Percentiles rank a stretch among this genome's conserved stretches.
Evolutionary conservation across 2,329 filamentous ascomycete species (phyloP).

Genomic region (Simplicillium sp.): DNA sequence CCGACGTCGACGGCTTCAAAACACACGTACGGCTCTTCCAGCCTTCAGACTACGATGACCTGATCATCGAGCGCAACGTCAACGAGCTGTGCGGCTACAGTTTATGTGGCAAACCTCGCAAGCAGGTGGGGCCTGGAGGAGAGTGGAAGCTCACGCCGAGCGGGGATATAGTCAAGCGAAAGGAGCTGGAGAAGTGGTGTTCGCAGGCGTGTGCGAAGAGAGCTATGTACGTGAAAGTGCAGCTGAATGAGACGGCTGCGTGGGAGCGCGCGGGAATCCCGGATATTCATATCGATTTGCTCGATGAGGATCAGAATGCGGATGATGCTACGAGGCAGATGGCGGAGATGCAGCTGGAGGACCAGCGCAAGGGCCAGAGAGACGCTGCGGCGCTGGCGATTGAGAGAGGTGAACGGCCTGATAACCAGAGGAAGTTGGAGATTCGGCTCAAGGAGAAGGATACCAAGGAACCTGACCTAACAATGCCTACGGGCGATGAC

Average conservation of each 20-base stretch:
- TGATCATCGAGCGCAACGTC: conserved; percentile 83
- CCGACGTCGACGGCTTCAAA: conserved; percentile 59
- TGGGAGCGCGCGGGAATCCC: conserved; percentile 65
- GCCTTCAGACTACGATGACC: conserved; percentile 78
- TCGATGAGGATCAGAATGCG: conserved; percentile 54
- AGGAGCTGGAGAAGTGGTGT: conserved; percentile 81
- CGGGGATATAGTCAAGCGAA: conserved; percentile 56
- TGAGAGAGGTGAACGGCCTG: conserved; percentile 32
- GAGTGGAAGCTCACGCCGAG: conserved; percentile 57
- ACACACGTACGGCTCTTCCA: conserved; percentile 64
- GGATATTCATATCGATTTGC: conserved; percentile 48
- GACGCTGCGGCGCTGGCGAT: conserved; percentile 36
- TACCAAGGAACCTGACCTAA: conserved; percentile 18
- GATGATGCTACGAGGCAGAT: conserved; percentile 26
- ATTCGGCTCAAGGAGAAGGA: conserved; percentile 44
- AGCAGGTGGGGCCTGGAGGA: conserved; percentile 44
- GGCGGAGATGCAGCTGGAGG: conserved; percentile 32
- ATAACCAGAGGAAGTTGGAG: conserved; percentile 25
- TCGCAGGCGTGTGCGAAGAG: conserved; percentile 67
- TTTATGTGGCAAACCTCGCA: conserved; percentile 61
- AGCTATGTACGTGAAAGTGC: conserved; percentile 79
- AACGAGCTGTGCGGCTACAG: conserved; percentile 75
- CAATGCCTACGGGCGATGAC: not conserved
- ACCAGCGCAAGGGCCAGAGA: conserved; percentile 27
- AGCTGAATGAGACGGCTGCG: conserved; percentile 74